Evolutionary conservation across 1,284 basidiomycete genomes (phyloP).

Genomic region (Heterobasidion occidentale): DNA sequence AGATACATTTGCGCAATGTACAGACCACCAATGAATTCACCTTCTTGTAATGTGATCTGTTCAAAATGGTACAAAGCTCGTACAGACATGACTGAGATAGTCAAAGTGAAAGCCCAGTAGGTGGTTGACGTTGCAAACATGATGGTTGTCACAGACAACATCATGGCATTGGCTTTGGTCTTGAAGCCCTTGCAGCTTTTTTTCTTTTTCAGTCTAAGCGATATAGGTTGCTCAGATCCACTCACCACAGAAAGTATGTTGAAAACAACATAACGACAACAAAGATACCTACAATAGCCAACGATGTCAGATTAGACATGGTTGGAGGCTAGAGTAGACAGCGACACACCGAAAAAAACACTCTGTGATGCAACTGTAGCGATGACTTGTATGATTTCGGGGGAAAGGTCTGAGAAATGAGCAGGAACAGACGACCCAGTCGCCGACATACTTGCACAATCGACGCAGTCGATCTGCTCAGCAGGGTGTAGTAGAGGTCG

Average conservation of each 20-base stretch:
- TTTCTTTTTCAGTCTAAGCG: not conserved
- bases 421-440: not conserved
- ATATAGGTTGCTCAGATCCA: not conserved
- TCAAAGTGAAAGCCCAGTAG: not conserved
- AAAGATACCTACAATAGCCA: not conserved
- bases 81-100: not conserved
- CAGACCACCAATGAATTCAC: not conserved
- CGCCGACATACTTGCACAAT: not conserved
- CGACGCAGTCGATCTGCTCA: not conserved
- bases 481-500: not conserved
- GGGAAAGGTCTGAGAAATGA: not conserved
- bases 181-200: not conserved
- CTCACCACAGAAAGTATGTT: not conserved
- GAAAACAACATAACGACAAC: not conserved
- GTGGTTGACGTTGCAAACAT: not conserved
- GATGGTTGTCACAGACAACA: not conserved
- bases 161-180: not conserved
- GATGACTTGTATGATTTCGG: not conserved
- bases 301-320: not conserved
- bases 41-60: not conserved
- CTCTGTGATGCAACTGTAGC: not conserved
- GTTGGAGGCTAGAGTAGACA: not conserved
- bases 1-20: not conserved
- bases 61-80: not conserved
- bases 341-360: not conserved